A percentile compares a stretch with the other conserved stretches of the same genome.
Evolutionary conservation across 345 rosid genomes (phyloP).

Genomic region (Streptanthus diversifolius): DNA sequence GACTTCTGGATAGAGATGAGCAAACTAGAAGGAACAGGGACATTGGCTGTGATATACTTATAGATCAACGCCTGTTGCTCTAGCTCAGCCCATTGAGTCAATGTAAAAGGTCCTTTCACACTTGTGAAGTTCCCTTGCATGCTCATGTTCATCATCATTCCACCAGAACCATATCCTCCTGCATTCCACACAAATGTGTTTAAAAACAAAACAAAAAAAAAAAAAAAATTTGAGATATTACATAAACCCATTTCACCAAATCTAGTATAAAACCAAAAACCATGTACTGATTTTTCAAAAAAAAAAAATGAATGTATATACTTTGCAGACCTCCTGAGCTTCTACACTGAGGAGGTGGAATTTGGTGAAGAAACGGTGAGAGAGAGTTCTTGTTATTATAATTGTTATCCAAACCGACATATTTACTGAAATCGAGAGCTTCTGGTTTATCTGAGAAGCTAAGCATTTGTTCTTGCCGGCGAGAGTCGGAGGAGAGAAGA

Average conservation of each 20-base stretch:
- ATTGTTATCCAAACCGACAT: conserved; percentile 29
- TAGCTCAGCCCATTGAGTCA: conserved; percentile 66
- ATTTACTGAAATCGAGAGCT: conserved; percentile 31
- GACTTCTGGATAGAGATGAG: conserved; percentile 52
- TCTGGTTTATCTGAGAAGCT: conserved; percentile 54
- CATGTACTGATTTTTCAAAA: neutral
- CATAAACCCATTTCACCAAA: conserved; percentile 18
- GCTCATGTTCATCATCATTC: conserved; percentile 46
- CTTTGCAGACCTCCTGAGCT: conserved; percentile 45
- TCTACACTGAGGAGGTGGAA: conserved; percentile 35
- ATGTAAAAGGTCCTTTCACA: conserved; percentile 56
- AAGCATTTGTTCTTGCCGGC: conserved; percentile 47
- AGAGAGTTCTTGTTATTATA: conserved; percentile 26
- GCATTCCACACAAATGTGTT: neutral
- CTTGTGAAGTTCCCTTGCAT: conserved; percentile 49
- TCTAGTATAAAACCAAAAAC: conserved; percentile 4
- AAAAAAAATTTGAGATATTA: neutral
- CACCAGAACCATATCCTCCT: conserved; percentile 46
- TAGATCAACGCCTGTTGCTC: conserved; percentile 75
- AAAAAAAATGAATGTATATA: neutral
- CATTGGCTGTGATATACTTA: conserved; percentile 56
- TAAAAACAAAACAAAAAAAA: neutral
- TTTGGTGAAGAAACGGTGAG: conserved; percentile 29
- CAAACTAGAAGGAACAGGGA: conserved; percentile 62
- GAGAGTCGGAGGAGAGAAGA: conserved; percentile 29